A percentile compares a stretch with the other conserved stretches of the same genome.
These are phyloP conservation scores for Candida ovalis DNA, from an alignment of 805 yeast species.

Conservation along the genomic window DNA sequence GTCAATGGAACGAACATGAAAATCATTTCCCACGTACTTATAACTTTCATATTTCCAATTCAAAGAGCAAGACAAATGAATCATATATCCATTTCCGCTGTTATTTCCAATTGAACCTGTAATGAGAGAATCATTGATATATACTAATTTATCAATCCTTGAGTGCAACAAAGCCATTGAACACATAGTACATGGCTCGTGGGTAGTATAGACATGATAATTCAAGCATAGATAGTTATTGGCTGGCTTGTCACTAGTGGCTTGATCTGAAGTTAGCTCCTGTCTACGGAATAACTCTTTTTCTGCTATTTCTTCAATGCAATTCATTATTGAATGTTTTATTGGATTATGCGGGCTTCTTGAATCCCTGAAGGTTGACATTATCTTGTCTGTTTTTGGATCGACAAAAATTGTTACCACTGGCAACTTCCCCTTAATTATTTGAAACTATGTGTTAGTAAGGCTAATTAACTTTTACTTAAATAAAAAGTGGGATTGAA, in stretches of 20 bases:
- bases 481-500: background rate
- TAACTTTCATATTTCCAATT: constrained; percentile 77
- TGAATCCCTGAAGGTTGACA: constrained; percentile 38
- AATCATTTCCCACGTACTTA: constrained; percentile 15
- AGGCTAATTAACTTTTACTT: background rate
- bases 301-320: constrained; percentile 61
- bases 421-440: constrained; percentile 33
- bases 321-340: constrained; percentile 72
- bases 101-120: constrained; percentile 55
- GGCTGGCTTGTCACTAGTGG: background rate
- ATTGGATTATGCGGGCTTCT: constrained; percentile 47
- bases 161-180: constrained; percentile 95
- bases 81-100: constrained; percentile 65
- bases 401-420: constrained; percentile 63
- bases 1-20: constrained; percentile 20
- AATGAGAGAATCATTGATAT: constrained; percentile 41
- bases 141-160: constrained; percentile 66
- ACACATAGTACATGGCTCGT: constrained; percentile 97
- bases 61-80: constrained; percentile 70
- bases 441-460: background rate
- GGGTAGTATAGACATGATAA: constrained; percentile 79
- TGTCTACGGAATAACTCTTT: background rate
- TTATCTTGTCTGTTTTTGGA: constrained; percentile 40
- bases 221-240: constrained; percentile 67
- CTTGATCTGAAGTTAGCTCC: background rate